phyloP scores from a whole-genome alignment of 176 grass and related monocot genomes.

The Elymus sibiricus region DNA sequence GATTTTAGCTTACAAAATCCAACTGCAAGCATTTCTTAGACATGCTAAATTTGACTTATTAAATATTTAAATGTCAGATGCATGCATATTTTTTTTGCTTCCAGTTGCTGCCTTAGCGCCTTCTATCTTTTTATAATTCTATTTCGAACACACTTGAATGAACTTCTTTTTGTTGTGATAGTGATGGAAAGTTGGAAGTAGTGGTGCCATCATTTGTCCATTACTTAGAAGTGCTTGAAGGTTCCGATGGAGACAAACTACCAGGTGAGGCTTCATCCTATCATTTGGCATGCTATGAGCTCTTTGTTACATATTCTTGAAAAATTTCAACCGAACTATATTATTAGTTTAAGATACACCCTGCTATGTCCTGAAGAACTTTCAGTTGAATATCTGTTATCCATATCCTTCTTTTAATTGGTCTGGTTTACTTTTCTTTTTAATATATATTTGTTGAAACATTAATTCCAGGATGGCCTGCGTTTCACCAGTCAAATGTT shows the following conservation, averaged over 20 bases:
- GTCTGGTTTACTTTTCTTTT: conserved; percentile 3
- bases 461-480: conserved; percentile 70
- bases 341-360: too few species aligned
- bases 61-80: conserved; percentile 1
- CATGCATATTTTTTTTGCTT: neutral
- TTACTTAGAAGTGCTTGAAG: conserved; percentile 97
- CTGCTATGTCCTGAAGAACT: conserved; percentile 19
- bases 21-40: neutral
- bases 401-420: neutral
- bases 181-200: conserved; percentile 91
- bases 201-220: conserved; percentile 97
- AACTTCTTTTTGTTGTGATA: conserved; percentile 30
- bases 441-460: conserved; percentile 6
- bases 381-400: neutral
- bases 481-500: conserved; percentile 93
- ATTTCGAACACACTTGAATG: conserved; percentile 10
- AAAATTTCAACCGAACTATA: neutral
- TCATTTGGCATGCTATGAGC: conserved; percentile 15
- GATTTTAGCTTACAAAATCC: neutral
- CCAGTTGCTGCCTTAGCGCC: neutral
- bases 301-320: conserved; percentile 9
- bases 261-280: conserved; percentile 48
- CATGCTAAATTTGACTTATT: neutral
- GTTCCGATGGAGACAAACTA: conserved; percentile 93
- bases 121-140: conserved; percentile 15